Evolutionary conservation across 75 land plant species (phyloP).

Genomic region (Azolla pinnata): DNA sequence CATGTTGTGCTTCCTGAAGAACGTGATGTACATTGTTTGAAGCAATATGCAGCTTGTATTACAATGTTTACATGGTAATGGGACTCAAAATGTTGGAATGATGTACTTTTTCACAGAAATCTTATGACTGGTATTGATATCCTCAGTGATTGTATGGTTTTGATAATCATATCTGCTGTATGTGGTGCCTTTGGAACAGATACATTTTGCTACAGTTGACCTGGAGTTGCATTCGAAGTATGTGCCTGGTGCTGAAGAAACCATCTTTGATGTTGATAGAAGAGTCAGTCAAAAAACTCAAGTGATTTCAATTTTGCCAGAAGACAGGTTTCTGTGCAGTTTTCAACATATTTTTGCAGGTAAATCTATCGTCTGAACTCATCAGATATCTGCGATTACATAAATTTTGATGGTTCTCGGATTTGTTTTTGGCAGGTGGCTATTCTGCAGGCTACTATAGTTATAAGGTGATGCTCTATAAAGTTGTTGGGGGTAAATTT

Average conservation of each 20-base stretch:
- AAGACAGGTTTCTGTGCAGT: conserved; percentile 51
- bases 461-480: conserved; percentile 35
- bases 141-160: too few relatives aligned
- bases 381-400: background rate
- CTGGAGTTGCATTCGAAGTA: conserved; percentile 44
- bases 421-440: conserved; percentile 30
- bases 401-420: background rate
- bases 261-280: conserved; percentile 44
- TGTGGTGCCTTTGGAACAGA: conserved; percentile 5
- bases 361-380: conserved; percentile 2
- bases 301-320: conserved; percentile 36
- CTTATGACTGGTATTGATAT: too few relatives aligned
- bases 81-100: too few relatives aligned
- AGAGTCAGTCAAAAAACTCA: conserved; percentile 37
- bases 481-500: background rate
- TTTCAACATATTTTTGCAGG: conserved; percentile 60
- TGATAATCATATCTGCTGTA: too few relatives aligned
- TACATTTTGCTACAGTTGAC: conserved; percentile 48
- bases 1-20: too few relatives aligned
- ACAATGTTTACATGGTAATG: too few relatives aligned
- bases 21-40: too few relatives aligned
- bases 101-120: too few relatives aligned
- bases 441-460: conserved; percentile 63
- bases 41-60: too few relatives aligned
- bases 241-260: conserved; percentile 35